Evolutionary conservation across 2,329 filamentous ascomycete species (phyloP).

Genomic region (Tolypocladium album): DNA sequence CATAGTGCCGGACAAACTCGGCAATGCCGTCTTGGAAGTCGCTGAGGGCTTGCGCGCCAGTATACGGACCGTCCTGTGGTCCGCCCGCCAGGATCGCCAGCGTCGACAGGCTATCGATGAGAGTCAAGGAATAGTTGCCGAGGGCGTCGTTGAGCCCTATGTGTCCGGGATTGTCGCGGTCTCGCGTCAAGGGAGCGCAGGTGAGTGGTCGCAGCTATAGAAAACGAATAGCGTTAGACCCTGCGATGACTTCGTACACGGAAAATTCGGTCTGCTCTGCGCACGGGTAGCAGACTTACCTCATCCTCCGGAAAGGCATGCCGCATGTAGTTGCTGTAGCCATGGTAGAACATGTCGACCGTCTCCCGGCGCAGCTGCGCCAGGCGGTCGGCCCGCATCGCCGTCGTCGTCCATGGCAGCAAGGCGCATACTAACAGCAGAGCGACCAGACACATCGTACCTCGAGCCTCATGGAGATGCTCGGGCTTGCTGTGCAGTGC

Average conservation of each 20-base stretch:
- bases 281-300: slow-evolving; percentile 25
- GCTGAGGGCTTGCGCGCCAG: slow-evolving; percentile 39
- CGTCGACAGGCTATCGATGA: slow-evolving; percentile 91
- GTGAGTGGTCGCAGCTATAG: slow-evolving; percentile 68
- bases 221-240: slow-evolving; percentile 4
- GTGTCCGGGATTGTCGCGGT: slow-evolving; percentile 66
- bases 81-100: slow-evolving; percentile 83
- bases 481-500: slow-evolving; percentile 2
- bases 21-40: slow-evolving; percentile 75
- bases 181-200: slow-evolving; percentile 75
- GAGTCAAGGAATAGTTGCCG: slow-evolving; percentile 90
- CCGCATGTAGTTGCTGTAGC: slow-evolving; percentile 88
- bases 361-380: slow-evolving; percentile 47
- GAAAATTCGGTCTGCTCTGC: neutral
- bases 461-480: slow-evolving; percentile 9
- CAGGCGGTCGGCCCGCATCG: slow-evolving; percentile 47
- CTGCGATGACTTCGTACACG: neutral
- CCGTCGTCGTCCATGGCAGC: slow-evolving; percentile 30
- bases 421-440: slow-evolving; percentile 16
- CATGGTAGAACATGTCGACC: slow-evolving; percentile 88
- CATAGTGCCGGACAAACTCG: slow-evolving; percentile 71
- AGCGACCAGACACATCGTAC: slow-evolving; percentile 17
- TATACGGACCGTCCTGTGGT: slow-evolving; percentile 30
- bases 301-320: slow-evolving; percentile 95
- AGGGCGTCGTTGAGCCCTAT: slow-evolving; percentile 90